A percentile compares a stretch with the other conserved stretches of the same genome.
Evolutionary conservation across 345 rosid genomes (phyloP).

Genomic region (Erysimum cheiranthoides): DNA sequence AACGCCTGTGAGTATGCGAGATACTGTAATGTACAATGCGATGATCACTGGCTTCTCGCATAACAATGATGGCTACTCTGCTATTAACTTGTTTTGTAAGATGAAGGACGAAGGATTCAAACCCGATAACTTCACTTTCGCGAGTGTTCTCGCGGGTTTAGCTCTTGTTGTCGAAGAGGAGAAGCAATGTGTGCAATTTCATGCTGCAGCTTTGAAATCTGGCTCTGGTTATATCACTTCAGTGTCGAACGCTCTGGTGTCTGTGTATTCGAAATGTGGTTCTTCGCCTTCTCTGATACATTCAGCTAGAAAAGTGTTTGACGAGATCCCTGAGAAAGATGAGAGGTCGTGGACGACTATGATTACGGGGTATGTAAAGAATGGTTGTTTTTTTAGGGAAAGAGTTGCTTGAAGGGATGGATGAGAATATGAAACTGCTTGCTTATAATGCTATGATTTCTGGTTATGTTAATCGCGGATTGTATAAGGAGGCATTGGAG

Average conservation of each 20-base stretch:
- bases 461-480: conserved; percentile 47
- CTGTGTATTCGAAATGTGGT: conserved; percentile 44
- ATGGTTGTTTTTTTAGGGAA: conserved; percentile 38
- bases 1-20: conserved; percentile 43
- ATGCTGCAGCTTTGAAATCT: conserved; percentile 45
- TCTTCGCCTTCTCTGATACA: conserved; percentile 28
- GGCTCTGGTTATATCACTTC: conserved; percentile 44
- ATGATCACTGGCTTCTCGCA: conserved; percentile 48
- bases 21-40: conserved; percentile 48
- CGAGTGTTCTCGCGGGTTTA: conserved; percentile 42
- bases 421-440: conserved; percentile 39
- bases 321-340: conserved; percentile 46
- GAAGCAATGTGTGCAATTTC: conserved; percentile 45
- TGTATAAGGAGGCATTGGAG: conserved; percentile 41
- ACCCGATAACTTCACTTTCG: conserved; percentile 48
- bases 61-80: conserved; percentile 41
- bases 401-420: conserved; percentile 41
- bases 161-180: conserved; percentile 39
- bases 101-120: conserved; percentile 43
- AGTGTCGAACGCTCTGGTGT: conserved; percentile 43
- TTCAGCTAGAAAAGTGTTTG: conserved; percentile 45
- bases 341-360: conserved; percentile 53
- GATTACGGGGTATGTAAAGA: conserved; percentile 46
- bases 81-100: conserved; percentile 33
- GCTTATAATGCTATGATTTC: conserved; percentile 49